Percentiles rank a stretch among this genome's conserved stretches.
phyloP scores from a whole-genome alignment of 2,329 filamentous ascomycete genomes.

The Stromatinia cepivora region DNA sequence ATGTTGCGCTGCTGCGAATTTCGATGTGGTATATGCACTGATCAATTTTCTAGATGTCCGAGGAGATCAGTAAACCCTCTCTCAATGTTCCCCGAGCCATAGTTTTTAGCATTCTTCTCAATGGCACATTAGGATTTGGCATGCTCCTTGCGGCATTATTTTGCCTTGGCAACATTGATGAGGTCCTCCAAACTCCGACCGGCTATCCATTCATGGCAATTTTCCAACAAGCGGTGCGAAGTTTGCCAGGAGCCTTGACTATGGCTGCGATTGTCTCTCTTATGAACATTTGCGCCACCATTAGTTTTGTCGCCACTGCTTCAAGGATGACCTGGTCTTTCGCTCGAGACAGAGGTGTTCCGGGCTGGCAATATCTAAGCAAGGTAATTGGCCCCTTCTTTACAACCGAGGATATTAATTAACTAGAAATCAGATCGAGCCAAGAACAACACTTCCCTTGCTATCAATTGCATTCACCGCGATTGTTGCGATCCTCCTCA shows the following conservation, averaged over 20 bases:
- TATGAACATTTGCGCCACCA: slow-evolving; percentile 42
- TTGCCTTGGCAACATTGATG: slow-evolving; percentile 41
- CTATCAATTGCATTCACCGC: slow-evolving; percentile 5
- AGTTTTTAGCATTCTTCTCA: slow-evolving; percentile 48
- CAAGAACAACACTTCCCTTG: not conserved
- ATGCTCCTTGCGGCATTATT: slow-evolving; percentile 42
- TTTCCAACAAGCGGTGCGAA: slow-evolving; percentile 52
- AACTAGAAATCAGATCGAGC: not conserved
- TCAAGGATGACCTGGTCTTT: slow-evolving; percentile 46
- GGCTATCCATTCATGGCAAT: slow-evolving; percentile 51
- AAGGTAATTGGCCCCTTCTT: slow-evolving; percentile 31
- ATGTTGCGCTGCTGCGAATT: not conserved
- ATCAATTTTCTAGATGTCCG: slow-evolving; percentile 10
- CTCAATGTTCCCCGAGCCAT: slow-evolving; percentile 37
- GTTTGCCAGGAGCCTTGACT: slow-evolving; percentile 46
- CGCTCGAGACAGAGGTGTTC: slow-evolving; percentile 47
- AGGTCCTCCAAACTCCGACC: slow-evolving; percentile 44
- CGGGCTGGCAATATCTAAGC: slow-evolving; percentile 43
- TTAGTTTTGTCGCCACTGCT: slow-evolving; percentile 42
- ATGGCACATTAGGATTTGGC: slow-evolving; percentile 48
- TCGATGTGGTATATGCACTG: not conserved
- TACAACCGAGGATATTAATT: not conserved
- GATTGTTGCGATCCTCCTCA: slow-evolving; percentile 18
- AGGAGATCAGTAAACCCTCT: slow-evolving; percentile 18
- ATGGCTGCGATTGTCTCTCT: slow-evolving; percentile 49